A percentile compares a stretch with the other conserved stretches of the same genome.
Conservation (phyloP, 179 eudicot species). For the Amaranthus tricolor region DNA sequence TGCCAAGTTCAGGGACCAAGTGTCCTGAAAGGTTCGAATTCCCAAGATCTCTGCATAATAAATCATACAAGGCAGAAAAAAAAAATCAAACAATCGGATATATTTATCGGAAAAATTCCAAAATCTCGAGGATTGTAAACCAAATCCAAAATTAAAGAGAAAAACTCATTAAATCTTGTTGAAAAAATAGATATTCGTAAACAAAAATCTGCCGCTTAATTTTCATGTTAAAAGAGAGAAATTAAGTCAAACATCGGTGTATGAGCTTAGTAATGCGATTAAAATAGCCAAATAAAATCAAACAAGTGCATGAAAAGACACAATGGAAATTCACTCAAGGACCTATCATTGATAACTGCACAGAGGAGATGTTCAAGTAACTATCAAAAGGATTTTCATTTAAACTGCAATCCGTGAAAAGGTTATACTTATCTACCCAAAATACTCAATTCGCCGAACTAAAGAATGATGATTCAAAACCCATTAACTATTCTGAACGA, state of each 20-base stretch:
- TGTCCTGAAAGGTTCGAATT: constrained; percentile 88
- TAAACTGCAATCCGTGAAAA: background rate
- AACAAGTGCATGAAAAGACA: background rate
- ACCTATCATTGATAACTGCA: background rate
- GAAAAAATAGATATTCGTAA: background rate
- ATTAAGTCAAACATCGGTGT: background rate
- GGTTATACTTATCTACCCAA: background rate
- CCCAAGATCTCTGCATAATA: constrained; percentile 75
- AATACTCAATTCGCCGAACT: background rate
- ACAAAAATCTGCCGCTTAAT: background rate
- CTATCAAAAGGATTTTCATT: background rate
- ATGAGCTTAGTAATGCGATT: background rate
- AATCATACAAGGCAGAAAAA: constrained; percentile 2
- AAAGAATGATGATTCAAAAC: background rate
- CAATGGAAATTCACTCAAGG: background rate
- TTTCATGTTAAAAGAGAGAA: background rate
- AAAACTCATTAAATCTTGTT: background rate
- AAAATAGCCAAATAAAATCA: background rate
- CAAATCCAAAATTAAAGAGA: background rate
- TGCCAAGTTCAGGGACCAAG: constrained; percentile 86
- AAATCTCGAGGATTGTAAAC: background rate
- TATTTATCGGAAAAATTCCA: background rate
- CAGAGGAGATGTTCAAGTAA: background rate
- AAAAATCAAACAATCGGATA: constrained; percentile 1
- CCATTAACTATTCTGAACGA: no score